Evolutionary conservation across 2,329 filamentous ascomycete genomes (phyloP).

Genomic region (Verticillium zaregamsianum): DNA sequence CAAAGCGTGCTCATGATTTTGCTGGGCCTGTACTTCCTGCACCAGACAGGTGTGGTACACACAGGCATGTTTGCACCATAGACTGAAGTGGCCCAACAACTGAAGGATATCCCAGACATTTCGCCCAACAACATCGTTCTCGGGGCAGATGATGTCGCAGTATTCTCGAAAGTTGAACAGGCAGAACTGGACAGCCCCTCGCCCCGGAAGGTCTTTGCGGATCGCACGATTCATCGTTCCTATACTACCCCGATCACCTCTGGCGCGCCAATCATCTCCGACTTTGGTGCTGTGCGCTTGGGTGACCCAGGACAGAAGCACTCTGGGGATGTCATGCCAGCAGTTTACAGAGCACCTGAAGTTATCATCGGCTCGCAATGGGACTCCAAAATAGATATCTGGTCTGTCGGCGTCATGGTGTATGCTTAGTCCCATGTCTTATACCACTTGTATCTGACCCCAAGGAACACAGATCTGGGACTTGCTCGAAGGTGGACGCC

Average conservation of each 20-base stretch:
- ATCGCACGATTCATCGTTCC: slow-evolving; percentile 22
- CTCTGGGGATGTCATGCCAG: slow-evolving; percentile 26
- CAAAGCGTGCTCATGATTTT: slow-evolving; percentile 2
- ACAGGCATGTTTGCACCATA: slow-evolving; percentile 5
- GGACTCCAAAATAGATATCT: slow-evolving; percentile 28
- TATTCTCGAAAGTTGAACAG: slow-evolving; percentile 11
- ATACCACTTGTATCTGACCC: not conserved
- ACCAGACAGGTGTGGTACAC: slow-evolving; percentile 7
- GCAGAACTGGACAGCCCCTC: slow-evolving; percentile 13
- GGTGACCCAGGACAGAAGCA: slow-evolving; percentile 15
- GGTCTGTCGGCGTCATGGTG: slow-evolving; percentile 27
- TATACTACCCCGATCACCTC: slow-evolving; percentile 17
- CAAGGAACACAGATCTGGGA: slow-evolving; percentile 22
- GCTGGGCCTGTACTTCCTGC: slow-evolving; percentile 6
- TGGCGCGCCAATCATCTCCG: slow-evolving; percentile 20
- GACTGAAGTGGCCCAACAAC: not conserved
- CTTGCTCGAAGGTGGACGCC: slow-evolving; percentile 22
- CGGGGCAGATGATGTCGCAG: slow-evolving; percentile 9
- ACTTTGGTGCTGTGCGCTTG: slow-evolving; percentile 24
- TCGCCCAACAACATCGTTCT: slow-evolving; percentile 20
- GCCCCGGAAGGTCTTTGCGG: slow-evolving; percentile 20
- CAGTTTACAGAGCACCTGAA: slow-evolving; percentile 28
- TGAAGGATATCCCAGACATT: slow-evolving; percentile 16
- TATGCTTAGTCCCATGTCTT: not conserved
- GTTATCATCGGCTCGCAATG: slow-evolving; percentile 28